phyloP scores from a whole-genome alignment of 148 eudicot species.

The Rhododendron vialii region DNA sequence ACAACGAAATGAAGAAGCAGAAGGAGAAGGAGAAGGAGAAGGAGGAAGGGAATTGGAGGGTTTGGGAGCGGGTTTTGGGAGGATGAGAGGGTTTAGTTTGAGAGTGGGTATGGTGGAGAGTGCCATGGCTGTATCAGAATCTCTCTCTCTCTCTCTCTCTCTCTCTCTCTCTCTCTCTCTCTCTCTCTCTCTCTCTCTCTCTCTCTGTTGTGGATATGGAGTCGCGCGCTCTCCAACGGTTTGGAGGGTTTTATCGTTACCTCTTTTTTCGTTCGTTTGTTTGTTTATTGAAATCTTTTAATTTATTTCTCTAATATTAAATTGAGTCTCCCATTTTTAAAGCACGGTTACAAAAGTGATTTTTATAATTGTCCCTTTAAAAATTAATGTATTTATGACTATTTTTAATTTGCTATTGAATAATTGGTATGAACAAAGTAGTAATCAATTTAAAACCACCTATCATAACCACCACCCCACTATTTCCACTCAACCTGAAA shows the following conservation, averaged over 20 bases:
- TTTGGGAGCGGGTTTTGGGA: constrained; percentile 15
- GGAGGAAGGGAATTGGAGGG: neutral
- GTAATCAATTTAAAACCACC: no score
- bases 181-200: neutral
- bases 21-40: neutral
- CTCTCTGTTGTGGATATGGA: neutral
- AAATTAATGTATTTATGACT: neutral
- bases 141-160: neutral
- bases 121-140: constrained; percentile 13
- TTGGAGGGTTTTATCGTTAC: neutral
- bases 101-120: constrained; percentile 18
- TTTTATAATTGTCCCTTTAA: no score
- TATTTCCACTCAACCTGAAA: no score
- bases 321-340: no score
- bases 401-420: no score
- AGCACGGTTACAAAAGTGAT: no score
- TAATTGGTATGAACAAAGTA: no score
- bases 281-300: neutral
- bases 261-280: no score
- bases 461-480: no score
- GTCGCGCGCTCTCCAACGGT: neutral
- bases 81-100: constrained; percentile 16
- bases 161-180: neutral
- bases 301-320: no score
- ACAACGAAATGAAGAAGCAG: constrained; percentile 6